These are phyloP conservation scores for Termitomyces sp. DNA, from an alignment of 768 basidiomycete species.

Conservation along the genomic window DNA sequence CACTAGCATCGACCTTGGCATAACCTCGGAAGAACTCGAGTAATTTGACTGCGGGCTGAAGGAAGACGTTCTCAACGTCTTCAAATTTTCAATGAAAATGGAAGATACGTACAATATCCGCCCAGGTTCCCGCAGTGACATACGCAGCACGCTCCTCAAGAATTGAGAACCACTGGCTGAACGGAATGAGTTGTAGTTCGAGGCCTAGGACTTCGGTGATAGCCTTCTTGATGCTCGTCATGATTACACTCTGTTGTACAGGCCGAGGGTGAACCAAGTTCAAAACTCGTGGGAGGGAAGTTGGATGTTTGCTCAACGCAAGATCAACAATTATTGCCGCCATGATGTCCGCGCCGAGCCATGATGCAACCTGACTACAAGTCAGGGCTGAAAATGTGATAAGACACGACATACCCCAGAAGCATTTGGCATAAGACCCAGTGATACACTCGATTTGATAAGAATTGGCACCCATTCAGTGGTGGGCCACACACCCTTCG, in stretches of 20 bases:
- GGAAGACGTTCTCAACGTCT: background rate
- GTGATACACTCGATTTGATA: conserved; percentile 25
- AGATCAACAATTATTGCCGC: conserved; percentile 21
- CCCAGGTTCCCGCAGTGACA: background rate
- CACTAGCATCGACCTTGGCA: conserved; percentile 6
- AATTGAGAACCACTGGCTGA: conserved; percentile 14
- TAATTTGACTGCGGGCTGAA: conserved; percentile 28
- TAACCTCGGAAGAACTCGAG: conserved; percentile 26
- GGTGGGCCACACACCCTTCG: conserved; percentile 29
- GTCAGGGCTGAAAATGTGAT: background rate
- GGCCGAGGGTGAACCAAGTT: conserved; percentile 29
- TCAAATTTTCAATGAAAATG: background rate
- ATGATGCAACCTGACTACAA: conserved; percentile 18
- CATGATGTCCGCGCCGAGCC: conserved; percentile 24
- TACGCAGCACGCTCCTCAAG: conserved; percentile 8
- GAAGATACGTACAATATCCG: background rate
- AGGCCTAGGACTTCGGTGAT: background rate
- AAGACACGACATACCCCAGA: conserved; percentile 19
- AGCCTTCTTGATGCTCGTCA: background rate
- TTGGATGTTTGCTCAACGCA: conserved; percentile 15
- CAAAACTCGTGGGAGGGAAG: conserved; percentile 12
- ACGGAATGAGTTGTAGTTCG: background rate
- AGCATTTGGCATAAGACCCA: conserved; percentile 21
- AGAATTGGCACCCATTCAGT: conserved; percentile 34
- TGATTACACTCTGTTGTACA: conserved; percentile 13